These are phyloP conservation scores for Scortechinia acanthostroma DNA, from an alignment of 2,329 filamentous ascomycete species.

Conservation along the genomic window DNA sequence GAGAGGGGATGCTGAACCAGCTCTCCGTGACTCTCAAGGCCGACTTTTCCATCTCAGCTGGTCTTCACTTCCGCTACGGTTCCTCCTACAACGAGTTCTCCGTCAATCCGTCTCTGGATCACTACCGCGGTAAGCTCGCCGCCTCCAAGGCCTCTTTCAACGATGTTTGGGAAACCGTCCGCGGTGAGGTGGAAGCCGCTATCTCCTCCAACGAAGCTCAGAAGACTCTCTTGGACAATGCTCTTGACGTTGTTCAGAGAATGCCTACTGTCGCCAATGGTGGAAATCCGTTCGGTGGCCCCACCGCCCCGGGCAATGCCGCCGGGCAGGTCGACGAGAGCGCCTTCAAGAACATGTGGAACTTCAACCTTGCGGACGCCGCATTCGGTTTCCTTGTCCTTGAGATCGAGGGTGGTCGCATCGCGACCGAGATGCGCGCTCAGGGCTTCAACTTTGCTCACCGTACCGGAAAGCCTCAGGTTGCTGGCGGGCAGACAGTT, in stretches of 20 bases:
- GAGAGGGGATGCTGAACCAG: slow-evolving; percentile 94
- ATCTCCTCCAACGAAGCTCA: slow-evolving; percentile 91
- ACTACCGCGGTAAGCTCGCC: slow-evolving; percentile 96
- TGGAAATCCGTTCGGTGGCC: slow-evolving; percentile 92
- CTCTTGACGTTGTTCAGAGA: slow-evolving; percentile 88
- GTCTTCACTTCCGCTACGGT: slow-evolving; percentile 95
- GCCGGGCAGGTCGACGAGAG: slow-evolving; percentile 94
- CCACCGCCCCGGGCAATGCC: slow-evolving; percentile 61
- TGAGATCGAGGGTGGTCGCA: slow-evolving; percentile 89
- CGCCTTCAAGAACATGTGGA: slow-evolving; percentile 99
- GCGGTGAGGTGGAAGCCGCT: slow-evolving; percentile 87
- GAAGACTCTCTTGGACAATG: slow-evolving; percentile 83
- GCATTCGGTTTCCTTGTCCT: slow-evolving; percentile 93
- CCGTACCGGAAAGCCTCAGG: slow-evolving; percentile 67
- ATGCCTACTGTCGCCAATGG: slow-evolving; percentile 94
- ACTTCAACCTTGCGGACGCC: slow-evolving; percentile 95
- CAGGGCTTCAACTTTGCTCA: slow-evolving; percentile 99
- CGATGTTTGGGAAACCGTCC: slow-evolving; percentile 98
- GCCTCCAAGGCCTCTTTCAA: slow-evolving; percentile 98
- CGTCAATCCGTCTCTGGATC: slow-evolving; percentile 93
- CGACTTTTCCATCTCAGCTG: slow-evolving; percentile 95
- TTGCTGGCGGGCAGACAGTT: slow-evolving; percentile 17
- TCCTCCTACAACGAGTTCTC: slow-evolving; percentile 99
- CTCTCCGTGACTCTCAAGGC: slow-evolving; percentile 94
- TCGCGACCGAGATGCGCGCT: slow-evolving; percentile 96